Base-by-base conservation (phyloP, 306 rosid genomes). In the Pterocarpus macrocarpus region DNA sequence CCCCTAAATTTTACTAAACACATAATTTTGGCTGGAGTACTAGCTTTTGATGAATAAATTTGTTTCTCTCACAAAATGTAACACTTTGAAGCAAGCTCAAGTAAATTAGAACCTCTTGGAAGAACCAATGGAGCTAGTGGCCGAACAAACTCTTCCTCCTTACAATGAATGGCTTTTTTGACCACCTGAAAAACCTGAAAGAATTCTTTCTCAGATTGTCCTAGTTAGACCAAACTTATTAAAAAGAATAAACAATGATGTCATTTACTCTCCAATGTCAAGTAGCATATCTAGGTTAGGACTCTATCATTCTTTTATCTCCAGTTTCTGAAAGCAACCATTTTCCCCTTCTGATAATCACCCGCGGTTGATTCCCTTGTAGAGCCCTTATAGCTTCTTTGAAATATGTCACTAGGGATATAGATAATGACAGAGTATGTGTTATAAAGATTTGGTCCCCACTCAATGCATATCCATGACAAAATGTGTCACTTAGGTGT, bases 401-500 rank as follows among this genome's bases (percentile, higher is more conserved):
- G 58, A 45, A 69, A 80, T 70, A 7, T 2, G 63, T 34, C 71
- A n/a, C 9, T 56, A 33, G 73, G 53, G 67, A 16, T 11, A 44
- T 32, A 16, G 78, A 77, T 71, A 39, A 70, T 16, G 43, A 13
- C 9, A 64, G 47, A 62, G 38, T 64, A 11, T 50, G 67, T 69
- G 84, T n/a, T 34, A 6, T 8, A 71, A 69, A 76, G 76, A 73
- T 83, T 80, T 44, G 76, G 85, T 77, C 68, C 87, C 72, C 72
- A 67, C 85, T 50, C 4, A 12, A 59, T 58, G 74, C 57, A 73
- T 30, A 39, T 83, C 50, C 59, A 38, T 70, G 71, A 79, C 69
- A 79, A 79, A 73, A 79, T 73, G 85, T 75, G 78, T 79, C 84
- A 76, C 79, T 74, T 80, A 36, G 81, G 77, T 22, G 43, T 77